Percentiles rank a stretch among this genome's conserved stretches.
These are phyloP conservation scores for Aspergillus transmontanensis DNA, from an alignment of 2,329 filamentous ascomycete genomes.

Conservation along the genomic window DNA sequence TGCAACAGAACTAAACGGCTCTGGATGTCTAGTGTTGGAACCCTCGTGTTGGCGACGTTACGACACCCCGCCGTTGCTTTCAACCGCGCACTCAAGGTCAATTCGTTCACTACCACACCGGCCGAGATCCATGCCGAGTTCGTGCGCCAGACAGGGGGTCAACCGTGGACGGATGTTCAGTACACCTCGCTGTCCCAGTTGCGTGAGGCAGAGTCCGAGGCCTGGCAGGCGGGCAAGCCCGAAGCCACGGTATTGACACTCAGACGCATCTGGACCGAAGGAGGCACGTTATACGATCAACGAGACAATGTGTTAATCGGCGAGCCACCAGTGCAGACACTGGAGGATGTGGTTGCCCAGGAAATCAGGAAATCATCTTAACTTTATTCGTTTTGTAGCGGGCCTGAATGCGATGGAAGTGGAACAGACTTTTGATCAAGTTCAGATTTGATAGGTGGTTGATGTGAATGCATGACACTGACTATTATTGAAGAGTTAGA, in stretches of 20 bases:
- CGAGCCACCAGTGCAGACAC: slow-evolving; percentile 54
- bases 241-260: slow-evolving; percentile 61
- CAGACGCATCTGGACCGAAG: slow-evolving; percentile 71
- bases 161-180: slow-evolving; percentile 54
- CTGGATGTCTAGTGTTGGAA: slow-evolving; percentile 59
- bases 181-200: slow-evolving; percentile 59
- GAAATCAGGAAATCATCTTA: background rate
- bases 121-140: slow-evolving; percentile 67
- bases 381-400: no score
- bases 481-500: no score
- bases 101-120: slow-evolving; percentile 70
- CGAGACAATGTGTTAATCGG: slow-evolving; percentile 67
- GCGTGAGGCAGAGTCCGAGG: slow-evolving; percentile 59
- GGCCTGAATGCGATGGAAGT: no score
- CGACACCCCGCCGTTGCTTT: slow-evolving; percentile 56
- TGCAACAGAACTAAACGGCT: background rate
- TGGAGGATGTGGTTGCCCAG: slow-evolving; percentile 51
- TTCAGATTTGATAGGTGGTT: no score
- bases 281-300: slow-evolving; percentile 69
- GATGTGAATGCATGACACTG: no score
- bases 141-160: slow-evolving; percentile 63
- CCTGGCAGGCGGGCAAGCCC: slow-evolving; percentile 58
- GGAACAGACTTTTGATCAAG: no score
- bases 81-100: slow-evolving; percentile 65
- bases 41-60: slow-evolving; percentile 64